A percentile compares a stretch with the other conserved stretches of the same genome.
These are phyloP conservation scores for Candida krabiensis DNA, from an alignment of 805 yeast genomes.

Conservation along the genomic window DNA sequence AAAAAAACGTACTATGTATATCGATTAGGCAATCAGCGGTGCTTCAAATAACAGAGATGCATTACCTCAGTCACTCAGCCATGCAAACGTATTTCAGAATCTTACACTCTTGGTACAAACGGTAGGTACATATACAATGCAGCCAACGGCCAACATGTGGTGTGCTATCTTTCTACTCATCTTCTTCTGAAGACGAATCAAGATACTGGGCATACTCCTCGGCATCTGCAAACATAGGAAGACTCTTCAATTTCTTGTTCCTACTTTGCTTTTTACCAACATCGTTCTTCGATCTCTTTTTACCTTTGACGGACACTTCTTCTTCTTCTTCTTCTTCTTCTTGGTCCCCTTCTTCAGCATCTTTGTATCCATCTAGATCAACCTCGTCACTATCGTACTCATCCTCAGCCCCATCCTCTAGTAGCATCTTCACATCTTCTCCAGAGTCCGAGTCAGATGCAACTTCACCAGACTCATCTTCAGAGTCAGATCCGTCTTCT, in stretches of 20 bases:
- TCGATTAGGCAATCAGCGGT: too few species aligned
- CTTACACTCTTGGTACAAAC: too few species aligned
- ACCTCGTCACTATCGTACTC: slow-evolving; percentile 28
- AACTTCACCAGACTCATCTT: slow-evolving; percentile 24
- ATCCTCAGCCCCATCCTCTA: slow-evolving; percentile 23
- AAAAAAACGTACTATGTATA: too few species aligned
- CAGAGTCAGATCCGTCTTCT: slow-evolving; percentile 31
- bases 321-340: slow-evolving; percentile 25
- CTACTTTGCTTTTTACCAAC: slow-evolving; percentile 24
- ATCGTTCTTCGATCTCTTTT: slow-evolving; percentile 17
- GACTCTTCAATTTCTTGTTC: slow-evolving; percentile 33
- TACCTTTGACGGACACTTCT: slow-evolving; percentile 13
- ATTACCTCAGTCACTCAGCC: too few species aligned
- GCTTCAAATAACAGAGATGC: too few species aligned
- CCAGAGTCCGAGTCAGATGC: slow-evolving; percentile 26
- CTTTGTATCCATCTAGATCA: slow-evolving; percentile 26
- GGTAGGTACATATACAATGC: too few species aligned
- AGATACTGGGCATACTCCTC: slow-evolving; percentile 81
- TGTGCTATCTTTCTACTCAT: too few species aligned
- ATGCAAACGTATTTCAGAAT: too few species aligned
- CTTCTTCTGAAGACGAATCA: slow-evolving; percentile 62
- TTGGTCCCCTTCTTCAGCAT: slow-evolving; percentile 28
- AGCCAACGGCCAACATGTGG: too few species aligned
- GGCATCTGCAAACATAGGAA: slow-evolving; percentile 86
- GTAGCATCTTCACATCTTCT: slow-evolving; percentile 24